A percentile compares a stretch with the other conserved stretches of the same genome.
Evolutionary conservation across 2,329 filamentous ascomycete species (phyloP).

Genomic region (Orbilia oligospora): DNA sequence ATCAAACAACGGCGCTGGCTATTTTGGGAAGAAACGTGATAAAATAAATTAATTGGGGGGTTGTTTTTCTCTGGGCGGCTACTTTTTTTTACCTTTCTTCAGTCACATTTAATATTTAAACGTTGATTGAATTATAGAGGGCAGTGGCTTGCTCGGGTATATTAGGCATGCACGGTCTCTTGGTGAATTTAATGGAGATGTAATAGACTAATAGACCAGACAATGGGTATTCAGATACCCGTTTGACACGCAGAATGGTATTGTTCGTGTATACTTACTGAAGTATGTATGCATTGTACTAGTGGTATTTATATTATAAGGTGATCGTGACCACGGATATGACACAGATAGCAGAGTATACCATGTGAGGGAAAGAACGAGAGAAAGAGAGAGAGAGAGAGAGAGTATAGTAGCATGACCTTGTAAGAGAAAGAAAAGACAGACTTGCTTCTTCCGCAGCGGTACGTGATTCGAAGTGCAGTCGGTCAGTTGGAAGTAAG

Average conservation of each 20-base stretch:
- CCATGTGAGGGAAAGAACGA: too few species aligned
- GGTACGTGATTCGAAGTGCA: too few species aligned
- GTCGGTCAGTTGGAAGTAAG: not conserved
- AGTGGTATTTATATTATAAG: not conserved
- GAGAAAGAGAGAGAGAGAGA: not conserved
- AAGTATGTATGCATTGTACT: too few species aligned
- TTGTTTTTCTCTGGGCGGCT: constrained; percentile 9
- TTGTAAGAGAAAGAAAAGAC: not conserved
- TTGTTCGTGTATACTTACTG: not conserved
- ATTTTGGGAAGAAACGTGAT: constrained; percentile 2
- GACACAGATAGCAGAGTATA: too few species aligned
- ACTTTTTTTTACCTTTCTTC: not conserved
- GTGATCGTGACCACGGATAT: not conserved
- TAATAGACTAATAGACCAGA: too few species aligned
- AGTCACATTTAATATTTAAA: not conserved
- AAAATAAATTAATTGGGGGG: not conserved
- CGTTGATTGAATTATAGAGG: not conserved
- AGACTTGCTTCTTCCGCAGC: constrained; percentile 24
- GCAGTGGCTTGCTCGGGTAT: not conserved
- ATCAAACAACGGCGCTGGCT: not conserved
- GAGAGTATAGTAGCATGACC: constrained; percentile 21
- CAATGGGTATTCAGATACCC: too few species aligned
- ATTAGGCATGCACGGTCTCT: too few species aligned
- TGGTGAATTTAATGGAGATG: too few species aligned
- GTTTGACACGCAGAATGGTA: not conserved